Conservation (phyloP, 1,284 basidiomycete genomes). For the Naganishia liquefaciens region DNA sequence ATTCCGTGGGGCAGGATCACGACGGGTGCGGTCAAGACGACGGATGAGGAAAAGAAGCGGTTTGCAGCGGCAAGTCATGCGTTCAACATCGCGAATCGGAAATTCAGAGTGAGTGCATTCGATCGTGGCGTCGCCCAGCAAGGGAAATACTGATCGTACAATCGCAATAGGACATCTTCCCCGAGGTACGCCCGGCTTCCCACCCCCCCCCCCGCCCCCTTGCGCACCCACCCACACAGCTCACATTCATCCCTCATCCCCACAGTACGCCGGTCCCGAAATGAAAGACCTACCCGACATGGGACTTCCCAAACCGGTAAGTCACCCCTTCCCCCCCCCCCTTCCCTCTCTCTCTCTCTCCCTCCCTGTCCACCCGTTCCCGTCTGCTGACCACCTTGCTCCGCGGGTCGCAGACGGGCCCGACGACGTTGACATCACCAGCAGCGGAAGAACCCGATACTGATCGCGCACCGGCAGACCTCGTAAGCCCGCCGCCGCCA, state of each 20-base stretch:
- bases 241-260: too few species aligned
- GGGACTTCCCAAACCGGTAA: constrained; percentile 56
- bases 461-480: neutral
- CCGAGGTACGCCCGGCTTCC: constrained; percentile 72
- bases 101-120: constrained; percentile 62
- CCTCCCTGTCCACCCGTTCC: neutral
- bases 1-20: constrained; percentile 63
- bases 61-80: constrained; percentile 78
- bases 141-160: neutral
- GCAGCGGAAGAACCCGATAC: neutral
- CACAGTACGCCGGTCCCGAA: constrained; percentile 69
- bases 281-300: constrained; percentile 81
- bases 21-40: constrained; percentile 81
- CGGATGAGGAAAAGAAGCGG: constrained; percentile 73
- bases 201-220: constrained; percentile 11
- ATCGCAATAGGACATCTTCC: constrained; percentile 66
- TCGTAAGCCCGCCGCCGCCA: neutral
- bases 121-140: too few species aligned
- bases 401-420: constrained; percentile 13
- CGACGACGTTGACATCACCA: too few species aligned
- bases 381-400: constrained; percentile 16
- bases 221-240: constrained; percentile 23
- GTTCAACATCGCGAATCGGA: constrained; percentile 77
- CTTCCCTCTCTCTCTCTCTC: too few species aligned
- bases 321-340: neutral